phyloP scores from a whole-genome alignment of 1,284 basidiomycete genomes.

The Pulchroboletus neoregius region DNA sequence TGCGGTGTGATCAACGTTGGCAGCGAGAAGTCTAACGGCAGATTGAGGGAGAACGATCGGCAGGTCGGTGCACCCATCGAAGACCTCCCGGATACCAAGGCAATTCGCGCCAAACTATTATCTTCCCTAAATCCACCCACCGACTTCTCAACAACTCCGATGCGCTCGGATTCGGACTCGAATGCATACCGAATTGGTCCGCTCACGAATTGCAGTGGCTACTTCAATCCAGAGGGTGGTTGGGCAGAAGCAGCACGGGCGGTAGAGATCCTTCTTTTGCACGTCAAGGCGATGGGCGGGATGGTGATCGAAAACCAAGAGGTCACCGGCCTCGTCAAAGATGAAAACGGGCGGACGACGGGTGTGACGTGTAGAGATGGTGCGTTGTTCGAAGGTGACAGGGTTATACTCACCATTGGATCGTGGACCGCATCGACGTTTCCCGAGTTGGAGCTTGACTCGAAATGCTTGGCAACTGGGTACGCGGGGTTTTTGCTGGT shows the following conservation, averaged over 20 bases:
- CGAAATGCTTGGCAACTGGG: constrained; percentile 66
- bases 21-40: constrained; percentile 25
- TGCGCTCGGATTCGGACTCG: constrained; percentile 11
- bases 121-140: constrained; percentile 20
- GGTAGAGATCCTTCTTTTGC: constrained; percentile 52
- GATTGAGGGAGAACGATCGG: constrained; percentile 57
- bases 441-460: constrained; percentile 49
- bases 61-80: constrained; percentile 48
- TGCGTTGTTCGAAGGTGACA: constrained; percentile 47
- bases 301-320: constrained; percentile 55
- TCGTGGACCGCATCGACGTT: constrained; percentile 84
- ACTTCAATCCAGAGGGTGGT: constrained; percentile 75
- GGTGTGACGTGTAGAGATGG: constrained; percentile 69
- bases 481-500: constrained; percentile 31
- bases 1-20: constrained; percentile 29
- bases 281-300: constrained; percentile 59
- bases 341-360: constrained; percentile 39
- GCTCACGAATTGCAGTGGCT: constrained; percentile 46
- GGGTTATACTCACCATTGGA: constrained; percentile 68
- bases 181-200: constrained; percentile 15
- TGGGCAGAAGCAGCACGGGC: constrained; percentile 83
- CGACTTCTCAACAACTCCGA: background rate
- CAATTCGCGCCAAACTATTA: constrained; percentile 26
- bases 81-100: constrained; percentile 34
- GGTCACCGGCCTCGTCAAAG: constrained; percentile 47